phyloP scores from a whole-genome alignment of 192 early-diverging fungal genomes.

The Backusella circina region DNA sequence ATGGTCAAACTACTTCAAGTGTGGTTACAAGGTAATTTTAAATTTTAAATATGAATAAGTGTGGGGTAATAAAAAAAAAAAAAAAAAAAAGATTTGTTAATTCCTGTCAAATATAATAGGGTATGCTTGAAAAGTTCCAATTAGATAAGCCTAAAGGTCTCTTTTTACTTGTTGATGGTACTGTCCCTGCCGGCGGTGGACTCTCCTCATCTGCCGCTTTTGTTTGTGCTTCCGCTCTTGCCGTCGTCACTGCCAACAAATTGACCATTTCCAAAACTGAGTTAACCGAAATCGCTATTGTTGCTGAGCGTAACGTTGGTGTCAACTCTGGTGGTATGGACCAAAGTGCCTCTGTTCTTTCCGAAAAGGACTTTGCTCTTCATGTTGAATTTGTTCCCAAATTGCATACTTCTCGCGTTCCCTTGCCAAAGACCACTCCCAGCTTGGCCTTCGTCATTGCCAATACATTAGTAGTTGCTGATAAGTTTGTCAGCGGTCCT shows the following conservation, averaged over 20 bases:
- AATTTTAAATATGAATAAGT: background rate
- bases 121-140: slow-evolving; percentile 51
- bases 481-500: slow-evolving; percentile 86
- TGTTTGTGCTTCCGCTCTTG: slow-evolving; percentile 73
- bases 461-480: slow-evolving; percentile 79
- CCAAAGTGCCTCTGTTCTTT: slow-evolving; percentile 86
- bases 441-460: slow-evolving; percentile 81
- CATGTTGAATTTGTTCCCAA: slow-evolving; percentile 83
- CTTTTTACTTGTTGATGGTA: slow-evolving; percentile 72
- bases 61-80: background rate
- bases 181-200: slow-evolving; percentile 78
- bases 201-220: slow-evolving; percentile 86
- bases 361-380: slow-evolving; percentile 59
- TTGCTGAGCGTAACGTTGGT: slow-evolving; percentile 76
- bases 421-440: slow-evolving; percentile 54
- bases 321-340: slow-evolving; percentile 85
- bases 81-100: background rate
- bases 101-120: slow-evolving; percentile 24
- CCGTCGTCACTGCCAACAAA: slow-evolving; percentile 56
- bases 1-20: slow-evolving; percentile 94
- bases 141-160: slow-evolving; percentile 54
- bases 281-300: slow-evolving; percentile 72
- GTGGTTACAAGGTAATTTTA: slow-evolving; percentile 75
- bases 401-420: slow-evolving; percentile 56
- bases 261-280: slow-evolving; percentile 42